Conservation (phyloP, 768 basidiomycete species). For the Mycena olivaceomarginata region DNA sequence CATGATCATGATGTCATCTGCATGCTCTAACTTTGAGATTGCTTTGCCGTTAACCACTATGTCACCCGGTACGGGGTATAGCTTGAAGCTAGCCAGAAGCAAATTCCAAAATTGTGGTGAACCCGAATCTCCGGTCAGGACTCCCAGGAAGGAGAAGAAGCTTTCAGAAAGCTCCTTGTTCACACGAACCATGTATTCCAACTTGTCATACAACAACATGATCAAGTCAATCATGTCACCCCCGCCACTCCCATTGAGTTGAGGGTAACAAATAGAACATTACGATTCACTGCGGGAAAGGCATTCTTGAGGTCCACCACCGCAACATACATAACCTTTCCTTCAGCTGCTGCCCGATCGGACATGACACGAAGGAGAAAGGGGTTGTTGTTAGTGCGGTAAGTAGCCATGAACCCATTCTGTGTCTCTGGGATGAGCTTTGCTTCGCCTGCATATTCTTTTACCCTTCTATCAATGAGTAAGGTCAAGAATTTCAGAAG, state of each 20-base stretch:
- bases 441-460: not conserved
- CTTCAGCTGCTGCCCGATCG: conserved; percentile 4
- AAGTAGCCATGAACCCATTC: no score
- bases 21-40: conserved; percentile 29
- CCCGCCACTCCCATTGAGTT: no score
- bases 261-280: not conserved
- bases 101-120: conserved; percentile 4
- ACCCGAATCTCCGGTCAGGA: not conserved
- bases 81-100: conserved; percentile 5
- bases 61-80: conserved; percentile 41
- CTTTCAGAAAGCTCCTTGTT: not conserved
- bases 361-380: not conserved
- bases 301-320: conserved; percentile 7
- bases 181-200: no score
- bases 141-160: conserved; percentile 2
- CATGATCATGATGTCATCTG: conserved; percentile 47
- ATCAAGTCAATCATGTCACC: no score
- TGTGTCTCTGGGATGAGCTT: no score
- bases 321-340: conserved; percentile 6
- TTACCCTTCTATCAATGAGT: not conserved
- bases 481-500: conserved; percentile 8
- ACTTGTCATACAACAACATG: no score
- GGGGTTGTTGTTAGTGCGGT: conserved; percentile 1
- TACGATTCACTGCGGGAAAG: conserved; percentile 6
- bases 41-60: conserved; percentile 27